Percentiles rank a stretch among this genome's conserved stretches.
Evolutionary conservation across 2,329 filamentous ascomycete genomes (phyloP).

Genomic region (Monilinia vaccinii-corymbosi): DNA sequence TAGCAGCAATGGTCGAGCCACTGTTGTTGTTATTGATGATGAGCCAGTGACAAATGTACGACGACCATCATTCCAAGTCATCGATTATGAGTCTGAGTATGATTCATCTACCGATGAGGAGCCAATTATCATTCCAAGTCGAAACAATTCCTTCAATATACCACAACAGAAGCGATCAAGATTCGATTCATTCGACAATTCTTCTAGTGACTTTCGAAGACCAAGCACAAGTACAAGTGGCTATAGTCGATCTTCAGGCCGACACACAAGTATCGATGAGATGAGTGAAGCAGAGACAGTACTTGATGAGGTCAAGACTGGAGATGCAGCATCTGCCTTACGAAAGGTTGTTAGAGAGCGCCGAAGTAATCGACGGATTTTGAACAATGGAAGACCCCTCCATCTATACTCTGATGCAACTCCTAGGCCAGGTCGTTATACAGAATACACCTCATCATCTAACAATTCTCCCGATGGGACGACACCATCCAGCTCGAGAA

Average conservation of each 20-base stretch:
- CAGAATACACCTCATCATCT: conserved; percentile 30
- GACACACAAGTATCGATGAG: conserved; percentile 19
- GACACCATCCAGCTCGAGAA: conserved; percentile 34
- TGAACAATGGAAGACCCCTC: conserved; percentile 19
- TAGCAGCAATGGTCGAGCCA: conserved; percentile 47
- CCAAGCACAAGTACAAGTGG: conserved; percentile 20
- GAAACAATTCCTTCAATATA: conserved; percentile 43
- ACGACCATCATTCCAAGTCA: conserved; percentile 16
- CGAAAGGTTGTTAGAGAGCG: conserved; percentile 39
- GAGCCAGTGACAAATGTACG: conserved; percentile 16
- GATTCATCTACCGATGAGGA: conserved; percentile 55
- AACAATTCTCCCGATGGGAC: conserved; percentile 41
- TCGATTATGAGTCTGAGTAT: conserved; percentile 36
- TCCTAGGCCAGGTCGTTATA: conserved; percentile 18
- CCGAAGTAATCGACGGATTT: conserved; percentile 20
- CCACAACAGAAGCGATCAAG: conserved; percentile 21
- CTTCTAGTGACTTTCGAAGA: conserved; percentile 14
- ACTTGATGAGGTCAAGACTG: conserved; percentile 37
- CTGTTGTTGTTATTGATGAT: conserved; percentile 22
- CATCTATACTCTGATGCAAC: conserved; percentile 16
- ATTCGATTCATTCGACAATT: conserved; percentile 21
- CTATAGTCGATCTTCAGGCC: conserved; percentile 27
- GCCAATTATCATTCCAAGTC: conserved; percentile 54
- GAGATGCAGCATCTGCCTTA: conserved; percentile 52
- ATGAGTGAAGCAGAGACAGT: conserved; percentile 54